Base-by-base conservation (phyloP, 805 yeast species). In the Teunomyces kruisii region DNA sequence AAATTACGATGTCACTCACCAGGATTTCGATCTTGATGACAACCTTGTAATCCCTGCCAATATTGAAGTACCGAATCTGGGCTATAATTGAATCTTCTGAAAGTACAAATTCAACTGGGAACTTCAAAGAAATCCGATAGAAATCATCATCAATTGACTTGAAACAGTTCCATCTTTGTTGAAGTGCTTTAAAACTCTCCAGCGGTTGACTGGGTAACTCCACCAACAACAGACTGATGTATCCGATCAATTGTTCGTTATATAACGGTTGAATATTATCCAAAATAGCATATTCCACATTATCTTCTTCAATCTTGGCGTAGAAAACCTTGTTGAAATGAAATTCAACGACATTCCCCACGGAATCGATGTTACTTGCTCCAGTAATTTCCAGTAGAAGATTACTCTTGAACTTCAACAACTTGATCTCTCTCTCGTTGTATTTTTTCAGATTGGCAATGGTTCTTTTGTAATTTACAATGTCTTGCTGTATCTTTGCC, bases 111-210 rank as follows among this genome's bases (percentile, higher is more conserved):
- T 43, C 40, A 12, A 66, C 37, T 0, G 74, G 75, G 40, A 52
- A 64, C 46, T 54, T 54, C 26, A 67, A 42, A 1, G 65, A 54
- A 2, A 68, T 48, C 40, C 55, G 59, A 52, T 56, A 61, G 15
- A 72, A 52, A 36, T 67, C 70, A 8, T 39, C 30, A 46, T 70
- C 75, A 8, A 63, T 49, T 16, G 39, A 31, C 32, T 44, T 46
- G 9, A 61, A 45, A 22, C 35, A n/a, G 9, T 13, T 12, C 38
- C 38, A 35, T 12, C 28, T 24, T 9, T n/a, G 28, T 16, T 35
- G 16, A 14, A 35, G 38, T 3, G n/a, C 12, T 9, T 14, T 9
- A 13, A 35, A 14, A 19, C 28, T 13, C n/a, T 22, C 38, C 6
- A 19, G 6, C 3, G 28, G 27, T 9, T 22, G 27, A 3, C 27